Evolutionary conservation across 768 basidiomycete genomes (phyloP).

Genomic region (Stropharia rugosoannulata): DNA sequence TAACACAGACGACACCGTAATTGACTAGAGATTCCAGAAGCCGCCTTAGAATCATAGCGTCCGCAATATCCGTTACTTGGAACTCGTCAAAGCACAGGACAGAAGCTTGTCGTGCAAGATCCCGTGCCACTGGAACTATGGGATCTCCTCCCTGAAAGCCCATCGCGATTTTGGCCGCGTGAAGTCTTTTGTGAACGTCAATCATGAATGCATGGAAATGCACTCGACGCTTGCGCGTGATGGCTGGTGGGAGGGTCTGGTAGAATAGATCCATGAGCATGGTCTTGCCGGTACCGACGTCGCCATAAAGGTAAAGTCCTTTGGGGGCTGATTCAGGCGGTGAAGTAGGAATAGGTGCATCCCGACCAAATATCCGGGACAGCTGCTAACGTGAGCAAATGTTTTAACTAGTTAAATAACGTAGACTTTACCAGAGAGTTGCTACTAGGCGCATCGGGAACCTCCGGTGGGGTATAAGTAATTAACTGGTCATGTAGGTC

Average conservation of each 20-base stretch:
- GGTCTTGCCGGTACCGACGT: conserved; percentile 96
- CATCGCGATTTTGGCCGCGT: conserved; percentile 74
- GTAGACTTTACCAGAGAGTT: conserved; percentile 36
- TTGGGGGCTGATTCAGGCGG: conserved; percentile 65
- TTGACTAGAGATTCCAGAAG: conserved; percentile 84
- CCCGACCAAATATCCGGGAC: conserved; percentile 44
- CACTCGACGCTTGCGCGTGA: conserved; percentile 79
- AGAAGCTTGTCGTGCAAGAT: conserved; percentile 79
- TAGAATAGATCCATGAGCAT: conserved; percentile 99
- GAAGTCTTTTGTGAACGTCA: conserved; percentile 93
- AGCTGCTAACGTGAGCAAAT: conserved; percentile 32
- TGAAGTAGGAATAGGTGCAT: conserved; percentile 31
- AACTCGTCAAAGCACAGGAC: conserved; percentile 98
- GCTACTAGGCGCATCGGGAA: conserved; percentile 43
- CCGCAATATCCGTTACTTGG: conserved; percentile 97
- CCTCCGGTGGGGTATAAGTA: conserved; percentile 66
- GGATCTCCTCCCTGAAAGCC: conserved; percentile 75
- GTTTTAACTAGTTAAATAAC: conserved; percentile 5
- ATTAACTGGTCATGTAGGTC: conserved; percentile 70
- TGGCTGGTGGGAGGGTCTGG: conserved; percentile 67
- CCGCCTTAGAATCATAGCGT: conserved; percentile 95
- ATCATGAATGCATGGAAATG: conserved; percentile 99
- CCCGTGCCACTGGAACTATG: conserved; percentile 83
- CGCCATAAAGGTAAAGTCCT: conserved; percentile 93
- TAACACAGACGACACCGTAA: conserved; percentile 89